A percentile compares a stretch with the other conserved stretches of the same genome.
These are phyloP conservation scores for Fusarium sp. DNA, from an alignment of 2,329 filamentous ascomycete species.

Conservation along the genomic window DNA sequence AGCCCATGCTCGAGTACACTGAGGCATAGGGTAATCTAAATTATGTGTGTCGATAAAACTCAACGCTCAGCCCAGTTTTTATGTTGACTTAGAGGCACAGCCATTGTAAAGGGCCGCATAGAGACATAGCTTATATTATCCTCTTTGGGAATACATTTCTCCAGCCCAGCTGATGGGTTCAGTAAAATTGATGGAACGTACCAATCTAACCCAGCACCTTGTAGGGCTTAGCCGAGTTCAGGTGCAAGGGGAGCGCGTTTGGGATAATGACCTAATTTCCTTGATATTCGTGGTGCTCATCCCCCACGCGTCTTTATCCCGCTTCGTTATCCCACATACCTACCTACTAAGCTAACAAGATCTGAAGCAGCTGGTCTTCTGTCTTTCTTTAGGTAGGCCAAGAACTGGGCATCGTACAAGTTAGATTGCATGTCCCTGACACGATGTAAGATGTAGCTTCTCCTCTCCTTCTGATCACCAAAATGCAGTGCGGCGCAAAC, in stretches of 20 bases:
- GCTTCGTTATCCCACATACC: slow-evolving; percentile 19
- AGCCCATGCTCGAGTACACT: not conserved
- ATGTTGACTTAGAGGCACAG: not conserved
- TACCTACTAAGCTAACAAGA: not conserved
- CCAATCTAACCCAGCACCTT: slow-evolving; percentile 24
- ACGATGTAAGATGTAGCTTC: not conserved
- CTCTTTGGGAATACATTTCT: not conserved
- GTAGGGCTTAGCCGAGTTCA: slow-evolving; percentile 33
- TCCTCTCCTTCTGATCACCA: slow-evolving; percentile 12
- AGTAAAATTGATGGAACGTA: not conserved
- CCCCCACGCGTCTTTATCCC: slow-evolving; percentile 25
- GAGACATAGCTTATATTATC: slow-evolving; percentile 8
- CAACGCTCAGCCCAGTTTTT: slow-evolving; percentile 22
- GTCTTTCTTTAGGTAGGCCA: not conserved
- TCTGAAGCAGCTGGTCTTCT: not conserved
- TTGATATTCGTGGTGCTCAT: slow-evolving; percentile 1
- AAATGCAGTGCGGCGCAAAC: slow-evolving; percentile 28
- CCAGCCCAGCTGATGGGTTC: not conserved
- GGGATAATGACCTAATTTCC: slow-evolving; percentile 30
- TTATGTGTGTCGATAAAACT: slow-evolving; percentile 11
- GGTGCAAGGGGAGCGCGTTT: slow-evolving; percentile 14
- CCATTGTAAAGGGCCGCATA: not conserved
- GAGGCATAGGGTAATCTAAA: slow-evolving; percentile 7
- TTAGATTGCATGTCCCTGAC: not conserved
- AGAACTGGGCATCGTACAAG: not conserved